Conservation (phyloP, 2,329 filamentous ascomycete species). For the Dactylellina haptotyla region DNA sequence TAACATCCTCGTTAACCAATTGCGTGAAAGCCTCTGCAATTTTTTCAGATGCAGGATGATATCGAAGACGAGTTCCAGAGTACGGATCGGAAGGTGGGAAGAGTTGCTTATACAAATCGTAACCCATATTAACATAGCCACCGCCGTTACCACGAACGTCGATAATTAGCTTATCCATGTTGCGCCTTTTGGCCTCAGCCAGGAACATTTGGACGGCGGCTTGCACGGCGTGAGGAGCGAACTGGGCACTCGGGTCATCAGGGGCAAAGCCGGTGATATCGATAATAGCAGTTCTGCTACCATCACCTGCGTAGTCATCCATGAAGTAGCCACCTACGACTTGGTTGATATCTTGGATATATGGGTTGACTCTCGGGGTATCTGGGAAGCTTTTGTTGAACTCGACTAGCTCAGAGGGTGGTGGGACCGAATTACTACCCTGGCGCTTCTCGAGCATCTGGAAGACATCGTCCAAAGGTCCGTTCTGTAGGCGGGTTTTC, state of each 20-base stretch:
- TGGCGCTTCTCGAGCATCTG: slow-evolving; percentile 33
- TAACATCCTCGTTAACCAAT: slow-evolving; percentile 40
- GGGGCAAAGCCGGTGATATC: slow-evolving; percentile 50
- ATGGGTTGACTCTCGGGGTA: slow-evolving; percentile 37
- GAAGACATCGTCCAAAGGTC: slow-evolving; percentile 9
- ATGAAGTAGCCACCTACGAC: slow-evolving; percentile 50
- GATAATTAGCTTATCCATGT: slow-evolving; percentile 68
- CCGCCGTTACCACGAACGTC: slow-evolving; percentile 72
- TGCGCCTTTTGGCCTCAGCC: slow-evolving; percentile 64
- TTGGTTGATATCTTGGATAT: slow-evolving; percentile 45
- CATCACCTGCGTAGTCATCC: slow-evolving; percentile 35
- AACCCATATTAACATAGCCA: slow-evolving; percentile 65
- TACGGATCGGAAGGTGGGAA: slow-evolving; percentile 65
- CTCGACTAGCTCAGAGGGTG: slow-evolving; percentile 13
- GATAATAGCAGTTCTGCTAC: slow-evolving; percentile 34
- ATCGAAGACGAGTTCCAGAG: slow-evolving; percentile 64
- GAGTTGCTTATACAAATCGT: slow-evolving; percentile 67
- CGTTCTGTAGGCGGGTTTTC: slow-evolving; percentile 10
- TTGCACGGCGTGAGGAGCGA: slow-evolving; percentile 42
- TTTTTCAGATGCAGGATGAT: slow-evolving; percentile 58
- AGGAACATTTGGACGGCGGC: slow-evolving; percentile 56
- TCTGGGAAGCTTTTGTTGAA: slow-evolving; percentile 37
- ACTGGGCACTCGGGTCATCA: slow-evolving; percentile 26
- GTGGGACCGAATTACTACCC: slow-evolving; percentile 16
- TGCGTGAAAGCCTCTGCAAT: slow-evolving; percentile 44